Conservation (phyloP, 164 flowering plant species). For the Magnolia sinica region DNA sequence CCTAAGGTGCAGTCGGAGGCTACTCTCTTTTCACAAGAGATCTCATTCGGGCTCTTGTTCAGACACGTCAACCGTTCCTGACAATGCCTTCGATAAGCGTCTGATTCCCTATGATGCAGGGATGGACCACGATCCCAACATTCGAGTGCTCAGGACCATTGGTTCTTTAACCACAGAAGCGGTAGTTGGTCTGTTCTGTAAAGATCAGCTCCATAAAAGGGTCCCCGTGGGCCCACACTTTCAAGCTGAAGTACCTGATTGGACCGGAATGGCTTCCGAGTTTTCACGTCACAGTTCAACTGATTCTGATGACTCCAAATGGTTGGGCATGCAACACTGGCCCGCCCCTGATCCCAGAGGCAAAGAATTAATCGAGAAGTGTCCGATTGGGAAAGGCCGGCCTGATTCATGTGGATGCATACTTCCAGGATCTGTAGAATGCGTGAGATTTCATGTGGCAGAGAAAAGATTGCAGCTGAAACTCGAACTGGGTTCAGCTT, state of each 20-base stretch:
- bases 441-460: constrained; percentile 64
- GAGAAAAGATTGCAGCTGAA: constrained; percentile 51
- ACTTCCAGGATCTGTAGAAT: constrained; percentile 51
- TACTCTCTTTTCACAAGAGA: constrained; percentile 24
- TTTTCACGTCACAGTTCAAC: background rate
- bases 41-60: constrained; percentile 20
- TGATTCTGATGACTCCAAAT: constrained; percentile 49
- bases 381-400: constrained; percentile 75
- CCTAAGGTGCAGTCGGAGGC: constrained; percentile 40
- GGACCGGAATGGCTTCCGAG: constrained; percentile 37
- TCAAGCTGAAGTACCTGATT: constrained; percentile 72
- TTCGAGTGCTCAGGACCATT: constrained; percentile 9
- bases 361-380: constrained; percentile 34
- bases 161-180: constrained; percentile 26
- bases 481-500: constrained; percentile 64
- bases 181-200: constrained; percentile 14
- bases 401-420: constrained; percentile 62
- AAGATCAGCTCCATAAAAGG: constrained; percentile 17
- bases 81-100: constrained; percentile 16
- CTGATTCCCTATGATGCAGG: constrained; percentile 5
- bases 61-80: constrained; percentile 21
- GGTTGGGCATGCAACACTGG: constrained; percentile 76
- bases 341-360: constrained; percentile 34
- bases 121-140: constrained; percentile 9
- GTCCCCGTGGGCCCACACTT: constrained; percentile 49